phyloP scores from a whole-genome alignment of 805 yeast species.

The Candida coquimbonensis region DNA sequence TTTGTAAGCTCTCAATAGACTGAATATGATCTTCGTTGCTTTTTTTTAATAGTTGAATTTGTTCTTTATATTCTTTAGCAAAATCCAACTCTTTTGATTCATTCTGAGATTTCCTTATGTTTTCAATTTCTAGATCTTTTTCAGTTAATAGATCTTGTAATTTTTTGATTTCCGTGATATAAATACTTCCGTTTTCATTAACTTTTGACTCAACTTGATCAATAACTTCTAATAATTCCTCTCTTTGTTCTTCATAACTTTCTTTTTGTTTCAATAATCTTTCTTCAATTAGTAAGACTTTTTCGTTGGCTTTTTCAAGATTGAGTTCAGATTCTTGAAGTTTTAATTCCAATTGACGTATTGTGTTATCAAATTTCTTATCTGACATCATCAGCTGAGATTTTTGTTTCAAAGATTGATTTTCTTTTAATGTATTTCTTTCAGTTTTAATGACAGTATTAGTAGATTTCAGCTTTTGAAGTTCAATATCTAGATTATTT shows the following conservation, averaged over 20 bases:
- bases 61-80: constrained; percentile 16
- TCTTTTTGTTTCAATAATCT: constrained; percentile 39
- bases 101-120: not conserved
- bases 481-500: constrained; percentile 11
- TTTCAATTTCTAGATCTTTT: constrained; percentile 20
- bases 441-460: constrained; percentile 17
- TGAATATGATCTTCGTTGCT: too few relatives aligned
- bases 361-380: constrained; percentile 9
- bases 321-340: constrained; percentile 4
- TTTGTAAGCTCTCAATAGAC: too few relatives aligned
- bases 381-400: constrained; percentile 6
- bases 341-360: constrained; percentile 11
- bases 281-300: constrained; percentile 27
- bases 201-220: constrained; percentile 49
- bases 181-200: constrained; percentile 45
- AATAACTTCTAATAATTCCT: constrained; percentile 52
- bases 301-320: constrained; percentile 15
- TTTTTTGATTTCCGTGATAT: constrained; percentile 38
- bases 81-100: too few relatives aligned
- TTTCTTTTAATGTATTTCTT: constrained; percentile 35
- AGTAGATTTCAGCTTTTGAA: constrained; percentile 13
- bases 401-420: constrained; percentile 24
- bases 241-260: constrained; percentile 46
- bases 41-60: constrained; percentile 2
- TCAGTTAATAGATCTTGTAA: constrained; percentile 23